Evolutionary conservation across 2,329 filamentous ascomycete genomes (phyloP).

Genomic region (Elsinoe batatas): DNA sequence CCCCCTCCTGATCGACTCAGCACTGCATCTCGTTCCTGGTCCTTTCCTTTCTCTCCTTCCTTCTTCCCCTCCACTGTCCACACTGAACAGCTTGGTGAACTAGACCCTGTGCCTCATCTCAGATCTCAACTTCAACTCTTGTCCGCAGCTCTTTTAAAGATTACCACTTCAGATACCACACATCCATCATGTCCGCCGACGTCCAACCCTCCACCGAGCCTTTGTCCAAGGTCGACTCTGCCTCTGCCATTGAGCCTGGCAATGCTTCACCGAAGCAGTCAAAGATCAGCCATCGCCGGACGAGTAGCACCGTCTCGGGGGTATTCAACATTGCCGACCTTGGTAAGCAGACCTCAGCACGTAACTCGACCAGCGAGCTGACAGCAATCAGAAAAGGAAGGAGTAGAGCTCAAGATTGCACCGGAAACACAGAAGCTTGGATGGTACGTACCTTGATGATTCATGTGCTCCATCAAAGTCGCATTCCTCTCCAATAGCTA

Average conservation of each 20-base stretch:
- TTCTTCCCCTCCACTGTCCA: constrained; percentile 10
- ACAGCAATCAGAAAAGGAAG: constrained; percentile 54
- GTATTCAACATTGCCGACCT: constrained; percentile 78
- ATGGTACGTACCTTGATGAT: constrained; percentile 52
- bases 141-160: neutral
- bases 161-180: constrained; percentile 3
- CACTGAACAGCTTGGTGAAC: constrained; percentile 4
- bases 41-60: constrained; percentile 9
- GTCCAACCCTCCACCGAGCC: constrained; percentile 31
- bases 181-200: constrained; percentile 40
- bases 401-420: constrained; percentile 61
- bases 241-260: constrained; percentile 59
- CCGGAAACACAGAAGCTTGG: constrained; percentile 78
- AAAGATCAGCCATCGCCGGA: constrained; percentile 56
- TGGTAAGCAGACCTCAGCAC: constrained; percentile 45
- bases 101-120: neutral
- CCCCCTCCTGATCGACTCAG: constrained; percentile 1
- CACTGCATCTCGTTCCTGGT: constrained; percentile 11
- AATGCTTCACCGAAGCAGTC: constrained; percentile 58
- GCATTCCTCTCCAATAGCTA: constrained; percentile 5
- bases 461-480: neutral
- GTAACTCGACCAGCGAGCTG: neutral
- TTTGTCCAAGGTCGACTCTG: constrained; percentile 84
- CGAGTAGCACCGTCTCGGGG: constrained; percentile 62
- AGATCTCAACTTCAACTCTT: neutral